phyloP scores from a whole-genome alignment of 192 early-diverging fungal genomes.

The Mortierella hygrophila region DNA sequence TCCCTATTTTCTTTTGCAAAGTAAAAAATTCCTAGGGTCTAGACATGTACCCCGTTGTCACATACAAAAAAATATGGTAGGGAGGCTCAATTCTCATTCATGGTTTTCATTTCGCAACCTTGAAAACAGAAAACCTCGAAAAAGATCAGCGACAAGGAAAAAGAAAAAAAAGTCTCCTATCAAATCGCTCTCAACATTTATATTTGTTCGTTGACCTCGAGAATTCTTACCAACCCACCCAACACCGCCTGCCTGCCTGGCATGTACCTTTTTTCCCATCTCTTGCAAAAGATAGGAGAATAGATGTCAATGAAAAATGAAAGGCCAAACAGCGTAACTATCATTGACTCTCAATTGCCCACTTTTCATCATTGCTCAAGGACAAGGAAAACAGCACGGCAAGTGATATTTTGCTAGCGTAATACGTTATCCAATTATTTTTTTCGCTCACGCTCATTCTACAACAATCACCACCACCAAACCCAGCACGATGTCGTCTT shows the following conservation, averaged over 20 bases:
- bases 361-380: not conserved
- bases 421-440: not conserved
- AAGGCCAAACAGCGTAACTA: not conserved
- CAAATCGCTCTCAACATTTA: conserved; percentile 6
- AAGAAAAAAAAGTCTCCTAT: conserved; percentile 7
- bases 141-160: not conserved
- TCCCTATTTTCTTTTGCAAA: too few relatives aligned
- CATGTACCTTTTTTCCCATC: not conserved
- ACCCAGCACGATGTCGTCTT: not conserved
- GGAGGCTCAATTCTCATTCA: not conserved
- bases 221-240: not conserved
- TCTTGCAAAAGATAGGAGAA: not conserved
- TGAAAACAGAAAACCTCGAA: not conserved
- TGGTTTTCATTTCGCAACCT: not conserved
- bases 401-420: not conserved
- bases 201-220: not conserved
- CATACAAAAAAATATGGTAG: too few relatives aligned
- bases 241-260: not conserved
- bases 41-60: not conserved
- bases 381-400: not conserved
- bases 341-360: not conserved
- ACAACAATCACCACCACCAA: not conserved
- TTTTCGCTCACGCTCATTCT: not conserved
- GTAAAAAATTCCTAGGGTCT: not conserved
- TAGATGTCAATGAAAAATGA: not conserved